Evolutionary conservation across 371 early-diverging fungal genomes (phyloP).

Genomic region (Lichtheimia ornata): DNA sequence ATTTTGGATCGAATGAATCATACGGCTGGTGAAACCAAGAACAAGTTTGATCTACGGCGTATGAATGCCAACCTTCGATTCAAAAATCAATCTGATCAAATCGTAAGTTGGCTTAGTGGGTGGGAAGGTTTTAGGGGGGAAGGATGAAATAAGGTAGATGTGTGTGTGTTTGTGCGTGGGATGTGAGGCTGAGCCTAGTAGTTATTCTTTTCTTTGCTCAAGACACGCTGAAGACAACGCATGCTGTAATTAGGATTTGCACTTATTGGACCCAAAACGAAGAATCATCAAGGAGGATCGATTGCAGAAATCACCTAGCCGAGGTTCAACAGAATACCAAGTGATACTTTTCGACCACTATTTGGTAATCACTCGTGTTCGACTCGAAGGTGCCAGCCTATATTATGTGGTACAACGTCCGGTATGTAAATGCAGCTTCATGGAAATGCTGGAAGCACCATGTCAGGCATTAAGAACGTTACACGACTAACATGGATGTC

Average conservation of each 20-base stretch:
- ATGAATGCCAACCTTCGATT: conserved; percentile 18
- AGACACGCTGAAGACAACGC: too few relatives aligned
- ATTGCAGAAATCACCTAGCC: conserved; percentile 59
- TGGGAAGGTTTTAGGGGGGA: too few relatives aligned
- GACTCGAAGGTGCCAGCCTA: conserved; percentile 21
- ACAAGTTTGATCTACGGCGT: conserved; percentile 63
- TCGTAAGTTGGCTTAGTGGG: conserved; percentile 74
- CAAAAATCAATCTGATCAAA: conserved; percentile 12
- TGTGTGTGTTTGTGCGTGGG: too few relatives aligned
- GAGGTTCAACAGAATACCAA: conserved; percentile 64
- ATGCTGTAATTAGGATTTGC: conserved; percentile 62
- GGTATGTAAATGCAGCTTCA: conserved; percentile 20
- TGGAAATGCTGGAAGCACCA: conserved; percentile 7
- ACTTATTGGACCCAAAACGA: conserved; percentile 69
- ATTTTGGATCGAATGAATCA: conserved; percentile 75
- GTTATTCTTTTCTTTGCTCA: too few relatives aligned
- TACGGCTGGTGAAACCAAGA: conserved; percentile 86
- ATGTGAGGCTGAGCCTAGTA: too few relatives aligned
- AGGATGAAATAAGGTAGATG: too few relatives aligned
- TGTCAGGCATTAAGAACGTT: background rate
- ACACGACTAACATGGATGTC: background rate
- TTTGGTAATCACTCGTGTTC: conserved; percentile 74
- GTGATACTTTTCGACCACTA: conserved; percentile 89
- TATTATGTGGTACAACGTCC: conserved; percentile 26
- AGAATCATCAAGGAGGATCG: conserved; percentile 77